Evolutionary conservation across 495 filamentous ascomycete species (phyloP).

Genomic region (Terfezia boudieri): DNA sequence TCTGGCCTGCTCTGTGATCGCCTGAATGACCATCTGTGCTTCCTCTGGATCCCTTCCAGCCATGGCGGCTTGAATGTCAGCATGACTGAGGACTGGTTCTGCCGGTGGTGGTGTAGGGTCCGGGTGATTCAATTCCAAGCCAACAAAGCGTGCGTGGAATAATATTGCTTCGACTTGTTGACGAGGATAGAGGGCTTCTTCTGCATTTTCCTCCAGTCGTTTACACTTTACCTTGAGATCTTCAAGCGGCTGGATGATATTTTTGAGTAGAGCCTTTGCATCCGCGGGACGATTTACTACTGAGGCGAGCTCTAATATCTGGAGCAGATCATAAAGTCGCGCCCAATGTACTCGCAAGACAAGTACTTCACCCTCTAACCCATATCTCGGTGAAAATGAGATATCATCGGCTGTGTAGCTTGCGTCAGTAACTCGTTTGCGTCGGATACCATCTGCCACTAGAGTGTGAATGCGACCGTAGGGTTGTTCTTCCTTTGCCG

Average conservation of each 20-base stretch:
- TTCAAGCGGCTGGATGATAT: not conserved
- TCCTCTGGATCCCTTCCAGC: not conserved
- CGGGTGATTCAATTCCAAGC: slow-evolving; percentile 10
- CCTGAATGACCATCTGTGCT: not conserved
- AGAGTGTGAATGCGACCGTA: slow-evolving; percentile 33
- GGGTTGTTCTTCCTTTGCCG: slow-evolving; percentile 31
- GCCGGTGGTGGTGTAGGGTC: not conserved
- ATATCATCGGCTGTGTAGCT: slow-evolving; percentile 19
- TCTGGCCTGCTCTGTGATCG: slow-evolving; percentile 4
- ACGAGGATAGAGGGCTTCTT: not conserved
- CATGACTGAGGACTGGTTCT: not conserved
- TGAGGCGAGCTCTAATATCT: not conserved
- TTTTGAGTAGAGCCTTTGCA: not conserved
- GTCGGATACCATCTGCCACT: slow-evolving; percentile 27
- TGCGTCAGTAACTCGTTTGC: not conserved
- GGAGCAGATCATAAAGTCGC: not conserved
- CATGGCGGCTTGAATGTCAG: not conserved
- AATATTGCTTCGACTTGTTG: slow-evolving; percentile 19
- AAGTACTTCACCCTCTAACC: slow-evolving; percentile 27
- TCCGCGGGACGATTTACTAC: not conserved
- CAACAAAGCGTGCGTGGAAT: slow-evolving; percentile 19
- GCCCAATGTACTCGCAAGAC: slow-evolving; percentile 32
- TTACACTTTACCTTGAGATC: slow-evolving; percentile 3
- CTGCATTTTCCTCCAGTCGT: not conserved
- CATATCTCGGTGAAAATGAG: slow-evolving; percentile 19